These are phyloP conservation scores for Xylaria sp. DNA, from an alignment of 2,329 filamentous ascomycete genomes.

Conservation along the genomic window DNA sequence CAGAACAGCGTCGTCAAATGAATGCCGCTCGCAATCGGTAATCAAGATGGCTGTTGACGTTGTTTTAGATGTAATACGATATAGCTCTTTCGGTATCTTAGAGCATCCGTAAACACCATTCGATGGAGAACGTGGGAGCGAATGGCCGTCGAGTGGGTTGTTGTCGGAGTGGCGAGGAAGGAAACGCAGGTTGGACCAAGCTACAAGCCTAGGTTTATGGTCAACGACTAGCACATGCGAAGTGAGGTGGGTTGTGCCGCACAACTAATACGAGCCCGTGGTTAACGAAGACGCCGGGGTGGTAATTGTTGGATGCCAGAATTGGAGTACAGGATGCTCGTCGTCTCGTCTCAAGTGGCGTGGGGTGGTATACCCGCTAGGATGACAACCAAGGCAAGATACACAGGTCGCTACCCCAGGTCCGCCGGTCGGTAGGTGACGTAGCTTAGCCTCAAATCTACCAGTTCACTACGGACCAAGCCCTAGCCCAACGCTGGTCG, in stretches of 20 bases:
- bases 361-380: not conserved
- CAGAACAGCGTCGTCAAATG: not conserved
- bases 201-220: constrained; percentile 11
- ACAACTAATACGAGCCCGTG: constrained; percentile 4
- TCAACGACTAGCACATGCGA: constrained; percentile 13
- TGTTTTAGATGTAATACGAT: not conserved
- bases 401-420: not conserved
- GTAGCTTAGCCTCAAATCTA: not conserved
- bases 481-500: constrained; percentile 1
- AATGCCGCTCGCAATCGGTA: not conserved
- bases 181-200: not conserved
- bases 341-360: constrained; percentile 2
- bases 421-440: not conserved
- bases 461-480: not conserved
- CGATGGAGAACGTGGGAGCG: not conserved
- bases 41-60: not conserved
- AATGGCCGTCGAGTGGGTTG: not conserved
- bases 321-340: not conserved
- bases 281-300: not conserved
- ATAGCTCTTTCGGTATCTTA: not conserved
- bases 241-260: not conserved
- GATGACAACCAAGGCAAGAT: not conserved
- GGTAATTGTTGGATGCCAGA: not conserved
- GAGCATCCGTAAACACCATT: not conserved
- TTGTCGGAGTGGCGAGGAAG: not conserved